Conservation (phyloP, 108 stramenopile genomes). For the Aurantiochytrium sp. region DNA sequence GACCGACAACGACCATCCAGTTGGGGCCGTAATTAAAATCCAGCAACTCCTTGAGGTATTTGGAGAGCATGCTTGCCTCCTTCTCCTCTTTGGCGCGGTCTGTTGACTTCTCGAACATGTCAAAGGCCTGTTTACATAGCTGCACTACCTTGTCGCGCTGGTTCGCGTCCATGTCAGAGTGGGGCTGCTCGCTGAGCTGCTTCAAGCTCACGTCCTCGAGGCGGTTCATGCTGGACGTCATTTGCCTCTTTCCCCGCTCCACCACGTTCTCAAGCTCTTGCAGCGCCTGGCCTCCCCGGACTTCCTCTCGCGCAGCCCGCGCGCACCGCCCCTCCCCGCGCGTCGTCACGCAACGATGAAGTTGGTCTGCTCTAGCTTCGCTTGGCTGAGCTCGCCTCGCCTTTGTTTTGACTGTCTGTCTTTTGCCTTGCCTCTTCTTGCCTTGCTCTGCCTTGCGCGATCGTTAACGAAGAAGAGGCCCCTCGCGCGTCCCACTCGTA, state of each 20-base stretch:
- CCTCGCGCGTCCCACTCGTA: no score
- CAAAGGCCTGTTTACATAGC: conserved; percentile 5
- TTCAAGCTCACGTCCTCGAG: conserved; percentile 12
- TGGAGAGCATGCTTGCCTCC: conserved; percentile 7
- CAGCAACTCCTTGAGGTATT: conserved; percentile 1
- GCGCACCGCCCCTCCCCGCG: no score
- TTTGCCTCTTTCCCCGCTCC: neutral
- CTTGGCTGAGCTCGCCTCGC: no score
- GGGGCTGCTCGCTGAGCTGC: conserved; percentile 15
- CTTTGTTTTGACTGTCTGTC: no score
- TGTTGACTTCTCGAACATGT: neutral
- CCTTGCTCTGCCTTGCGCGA: no score
- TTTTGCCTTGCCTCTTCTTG: no score
- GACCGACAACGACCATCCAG: conserved; percentile 6
- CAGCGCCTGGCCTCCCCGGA: no score
- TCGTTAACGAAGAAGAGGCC: no score
- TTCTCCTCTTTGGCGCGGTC: conserved; percentile 8
- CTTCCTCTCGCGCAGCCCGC: no score
- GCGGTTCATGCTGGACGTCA: conserved; percentile 4
- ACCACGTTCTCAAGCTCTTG: no score
- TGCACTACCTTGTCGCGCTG: conserved; percentile 3
- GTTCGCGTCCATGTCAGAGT: neutral
- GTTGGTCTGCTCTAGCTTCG: no score
- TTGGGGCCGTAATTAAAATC: neutral
- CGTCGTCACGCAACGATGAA: no score